Evolutionary conservation across 148 eudicot species (phyloP).

Genomic region (Vaccinium macrocarpon): DNA sequence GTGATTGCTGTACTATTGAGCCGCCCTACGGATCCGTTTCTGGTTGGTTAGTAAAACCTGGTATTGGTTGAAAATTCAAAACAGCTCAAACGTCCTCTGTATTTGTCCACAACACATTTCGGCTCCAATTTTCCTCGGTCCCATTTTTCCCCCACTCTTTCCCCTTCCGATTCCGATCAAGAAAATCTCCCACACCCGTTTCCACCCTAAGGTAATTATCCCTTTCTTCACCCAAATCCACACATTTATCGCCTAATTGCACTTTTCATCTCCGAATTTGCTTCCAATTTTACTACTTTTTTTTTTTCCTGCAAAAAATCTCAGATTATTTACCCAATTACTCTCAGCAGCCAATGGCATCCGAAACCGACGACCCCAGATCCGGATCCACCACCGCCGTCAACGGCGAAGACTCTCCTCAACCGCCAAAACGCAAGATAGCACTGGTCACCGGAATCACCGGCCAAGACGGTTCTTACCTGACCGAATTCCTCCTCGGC

Average conservation of each 20-base stretch:
- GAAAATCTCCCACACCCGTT: neutral
- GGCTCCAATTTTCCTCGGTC: neutral
- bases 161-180: neutral
- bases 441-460: constrained; percentile 95
- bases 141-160: neutral
- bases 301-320: neutral
- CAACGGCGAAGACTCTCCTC: neutral
- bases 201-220: neutral
- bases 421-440: constrained; percentile 30
- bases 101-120: too few relatives aligned
- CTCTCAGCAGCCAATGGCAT: neutral
- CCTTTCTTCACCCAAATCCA: neutral
- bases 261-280: neutral
- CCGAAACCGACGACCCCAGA: constrained; percentile 3
- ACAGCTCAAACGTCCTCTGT: too few relatives aligned
- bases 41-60: too few relatives aligned
- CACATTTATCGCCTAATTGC: neutral
- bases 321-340: neutral
- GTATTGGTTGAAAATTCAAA: too few relatives aligned
- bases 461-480: constrained; percentile 94
- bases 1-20: too few relatives aligned
- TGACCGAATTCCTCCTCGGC: constrained; percentile 75
- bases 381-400: neutral
- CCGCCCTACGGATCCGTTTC: too few relatives aligned
- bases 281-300: neutral